Evolutionary conservation across 2,329 filamentous ascomycete genomes (phyloP).

Genomic region (Colletotrichum cuscutae): DNA sequence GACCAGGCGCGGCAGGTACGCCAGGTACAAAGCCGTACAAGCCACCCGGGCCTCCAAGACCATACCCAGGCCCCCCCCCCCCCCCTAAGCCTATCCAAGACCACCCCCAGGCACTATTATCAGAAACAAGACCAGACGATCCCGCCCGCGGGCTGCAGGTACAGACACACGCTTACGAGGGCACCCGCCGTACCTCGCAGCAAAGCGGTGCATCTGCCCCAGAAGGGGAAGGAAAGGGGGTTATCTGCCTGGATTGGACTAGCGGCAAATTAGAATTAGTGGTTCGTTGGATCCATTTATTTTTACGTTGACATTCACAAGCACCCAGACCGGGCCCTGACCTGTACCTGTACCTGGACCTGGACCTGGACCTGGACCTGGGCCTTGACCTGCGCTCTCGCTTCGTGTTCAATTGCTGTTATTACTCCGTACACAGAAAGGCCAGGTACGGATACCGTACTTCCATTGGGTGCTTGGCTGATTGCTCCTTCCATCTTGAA

Average conservation of each 20-base stretch:
- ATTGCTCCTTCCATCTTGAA: neutral
- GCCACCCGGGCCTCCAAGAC: constrained; percentile 15
- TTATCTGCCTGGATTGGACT: constrained; percentile 1
- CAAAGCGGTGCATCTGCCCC: constrained; percentile 7
- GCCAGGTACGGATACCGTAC: too few species aligned
- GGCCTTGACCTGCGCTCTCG: too few species aligned
- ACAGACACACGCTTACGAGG: constrained; percentile 8
- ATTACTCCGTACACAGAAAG: too few species aligned
- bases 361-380: neutral
- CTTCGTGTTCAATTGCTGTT: too few species aligned
- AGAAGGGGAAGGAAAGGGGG: constrained; percentile 27
- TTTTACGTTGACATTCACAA: constrained; percentile 16
- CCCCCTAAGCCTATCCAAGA: neutral
- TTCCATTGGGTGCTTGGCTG: too few species aligned
- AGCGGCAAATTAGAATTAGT: constrained; percentile 20
- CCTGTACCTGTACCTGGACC: too few species aligned
- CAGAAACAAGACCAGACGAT: constrained; percentile 25
- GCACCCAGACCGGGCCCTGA: neutral
- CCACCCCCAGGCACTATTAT: constrained; percentile 19
- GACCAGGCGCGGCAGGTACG: constrained; percentile 10
- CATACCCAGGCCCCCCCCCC: too few species aligned
- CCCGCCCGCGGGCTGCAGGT: constrained; percentile 24
- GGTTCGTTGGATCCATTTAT: constrained; percentile 21
- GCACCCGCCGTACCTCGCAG: neutral
- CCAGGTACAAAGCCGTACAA: constrained; percentile 15